Conservation (phyloP, 257 asterid species). For the Dorcoceras hygrometricum region DNA sequence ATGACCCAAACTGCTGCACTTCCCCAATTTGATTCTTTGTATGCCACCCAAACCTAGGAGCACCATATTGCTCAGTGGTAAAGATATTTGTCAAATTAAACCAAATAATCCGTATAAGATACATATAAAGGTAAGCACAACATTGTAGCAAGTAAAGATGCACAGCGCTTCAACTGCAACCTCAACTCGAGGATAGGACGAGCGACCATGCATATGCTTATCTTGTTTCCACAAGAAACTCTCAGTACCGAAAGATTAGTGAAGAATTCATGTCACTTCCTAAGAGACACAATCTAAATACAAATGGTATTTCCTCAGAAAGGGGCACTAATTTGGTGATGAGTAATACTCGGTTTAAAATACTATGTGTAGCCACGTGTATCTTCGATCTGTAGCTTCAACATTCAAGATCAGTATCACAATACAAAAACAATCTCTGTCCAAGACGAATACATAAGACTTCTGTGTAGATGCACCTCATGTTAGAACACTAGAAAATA, state of each 20-base stretch:
- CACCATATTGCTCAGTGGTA: not conserved
- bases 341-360: not conserved
- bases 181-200: too few species aligned
- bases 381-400: not conserved
- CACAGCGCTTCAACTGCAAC: too few species aligned
- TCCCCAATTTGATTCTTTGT: slow-evolving; percentile 67
- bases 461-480: not conserved
- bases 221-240: too few species aligned
- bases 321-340: not conserved
- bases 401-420: not conserved
- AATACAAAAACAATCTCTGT: not conserved
- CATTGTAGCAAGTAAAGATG: too few species aligned
- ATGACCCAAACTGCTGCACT: slow-evolving; percentile 57
- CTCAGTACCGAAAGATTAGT: not conserved
- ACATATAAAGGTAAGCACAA: too few species aligned
- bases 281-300: not conserved
- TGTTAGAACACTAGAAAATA: not conserved
- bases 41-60: slow-evolving; percentile 81
- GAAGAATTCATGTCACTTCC: not conserved
- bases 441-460: not conserved
- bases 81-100: too few species aligned
- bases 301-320: not conserved
- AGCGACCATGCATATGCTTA: too few species aligned
- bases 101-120: too few species aligned
- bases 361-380: too few species aligned